phyloP scores from a whole-genome alignment of 345 rosid species.

The Psidium guajava region DNA sequence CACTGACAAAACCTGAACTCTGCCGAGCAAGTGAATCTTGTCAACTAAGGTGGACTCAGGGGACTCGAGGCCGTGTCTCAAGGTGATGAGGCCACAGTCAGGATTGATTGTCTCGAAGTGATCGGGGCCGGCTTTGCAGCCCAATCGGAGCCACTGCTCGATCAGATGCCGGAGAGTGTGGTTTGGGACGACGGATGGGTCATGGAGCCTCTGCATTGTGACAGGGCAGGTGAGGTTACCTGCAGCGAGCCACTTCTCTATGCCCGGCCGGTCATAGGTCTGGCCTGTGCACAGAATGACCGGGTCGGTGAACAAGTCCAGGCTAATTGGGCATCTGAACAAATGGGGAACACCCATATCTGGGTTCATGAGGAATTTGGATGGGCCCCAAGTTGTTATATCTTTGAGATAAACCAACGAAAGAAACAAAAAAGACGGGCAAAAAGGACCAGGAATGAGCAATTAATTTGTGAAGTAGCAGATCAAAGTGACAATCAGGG shows the following conservation, averaged over 20 bases:
- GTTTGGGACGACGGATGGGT: slow-evolving; percentile 48
- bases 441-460: neutral
- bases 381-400: neutral
- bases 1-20: slow-evolving; percentile 5
- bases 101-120: neutral
- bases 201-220: slow-evolving; percentile 64
- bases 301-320: slow-evolving; percentile 54
- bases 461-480: neutral
- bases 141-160: slow-evolving; percentile 33
- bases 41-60: slow-evolving; percentile 5
- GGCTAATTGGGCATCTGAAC: slow-evolving; percentile 59
- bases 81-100: neutral
- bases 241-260: slow-evolving; percentile 48
- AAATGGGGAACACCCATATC: slow-evolving; percentile 36
- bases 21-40: slow-evolving; percentile 18
- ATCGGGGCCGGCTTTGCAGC: slow-evolving; percentile 4
- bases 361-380: slow-evolving; percentile 2
- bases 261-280: slow-evolving; percentile 54
- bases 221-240: slow-evolving; percentile 66
- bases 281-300: slow-evolving; percentile 65
- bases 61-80: slow-evolving; percentile 29
- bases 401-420: neutral
- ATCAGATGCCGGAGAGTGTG: slow-evolving; percentile 51
- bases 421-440: neutral
- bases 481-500: neutral